These are phyloP conservation scores for Solidago caesia DNA, from an alignment of 129 eudicot species.

Conservation along the genomic window DNA sequence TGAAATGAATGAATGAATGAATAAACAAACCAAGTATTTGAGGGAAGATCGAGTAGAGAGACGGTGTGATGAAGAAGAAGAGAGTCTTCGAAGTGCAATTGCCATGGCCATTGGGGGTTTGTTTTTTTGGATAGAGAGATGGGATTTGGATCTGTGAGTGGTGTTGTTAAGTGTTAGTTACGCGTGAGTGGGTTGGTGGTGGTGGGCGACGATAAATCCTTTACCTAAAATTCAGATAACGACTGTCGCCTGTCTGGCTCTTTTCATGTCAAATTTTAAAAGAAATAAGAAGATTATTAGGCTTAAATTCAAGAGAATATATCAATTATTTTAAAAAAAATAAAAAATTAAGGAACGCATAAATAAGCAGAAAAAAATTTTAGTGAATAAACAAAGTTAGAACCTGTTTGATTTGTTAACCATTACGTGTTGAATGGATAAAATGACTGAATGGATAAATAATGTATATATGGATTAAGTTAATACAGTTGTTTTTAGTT, in stretches of 20 bases:
- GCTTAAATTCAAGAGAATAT: no score
- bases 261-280: neutral
- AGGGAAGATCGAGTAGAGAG: constrained; percentile 41
- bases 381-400: no score
- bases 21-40: constrained; percentile 44
- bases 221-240: constrained; percentile 25
- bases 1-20: neutral
- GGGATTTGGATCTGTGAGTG: neutral
- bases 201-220: constrained; percentile 22
- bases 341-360: no score
- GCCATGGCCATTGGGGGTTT: constrained; percentile 47
- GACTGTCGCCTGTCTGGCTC: neutral
- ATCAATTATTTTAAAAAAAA: no score
- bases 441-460: no score
- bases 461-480: no score
- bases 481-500: no score
- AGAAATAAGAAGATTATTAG: no score
- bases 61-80: constrained; percentile 37
- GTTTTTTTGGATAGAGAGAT: neutral
- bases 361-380: no score
- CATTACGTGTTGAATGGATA: no score
- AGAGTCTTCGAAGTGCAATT: constrained; percentile 66
- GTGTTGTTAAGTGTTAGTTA: neutral
- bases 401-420: no score
- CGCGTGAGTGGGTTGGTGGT: constrained; percentile 38